phyloP scores from a whole-genome alignment of 2,329 filamentous ascomycete genomes.

The Scytalidium sp. region DNA sequence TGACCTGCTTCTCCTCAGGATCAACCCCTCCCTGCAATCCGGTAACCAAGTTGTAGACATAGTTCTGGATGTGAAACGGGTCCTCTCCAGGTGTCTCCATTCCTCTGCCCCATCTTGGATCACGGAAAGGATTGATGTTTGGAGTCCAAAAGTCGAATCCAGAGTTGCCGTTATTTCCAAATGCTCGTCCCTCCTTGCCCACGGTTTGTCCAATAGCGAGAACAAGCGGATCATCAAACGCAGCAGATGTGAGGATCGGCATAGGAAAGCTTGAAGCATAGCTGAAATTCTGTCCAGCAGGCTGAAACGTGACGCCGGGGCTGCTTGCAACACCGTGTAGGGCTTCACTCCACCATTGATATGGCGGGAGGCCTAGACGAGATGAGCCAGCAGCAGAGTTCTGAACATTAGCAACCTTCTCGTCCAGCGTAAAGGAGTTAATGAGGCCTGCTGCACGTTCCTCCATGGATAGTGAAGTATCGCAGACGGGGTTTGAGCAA shows the following conservation, averaged over 20 bases:
- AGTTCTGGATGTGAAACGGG: constrained; percentile 44
- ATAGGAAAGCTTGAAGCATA: constrained; percentile 63
- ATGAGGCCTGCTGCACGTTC: neutral
- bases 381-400: neutral
- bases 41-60: constrained; percentile 49
- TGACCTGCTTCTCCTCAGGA: constrained; percentile 42
- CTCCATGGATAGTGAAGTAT: neutral
- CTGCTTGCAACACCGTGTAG: constrained; percentile 56
- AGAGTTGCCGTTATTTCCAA: constrained; percentile 56
- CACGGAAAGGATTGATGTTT: constrained; percentile 62
- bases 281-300: constrained; percentile 45
- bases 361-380: constrained; percentile 29
- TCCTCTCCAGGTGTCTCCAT: constrained; percentile 60
- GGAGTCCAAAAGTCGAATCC: constrained; percentile 60
- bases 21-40: constrained; percentile 49
- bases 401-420: constrained; percentile 2
- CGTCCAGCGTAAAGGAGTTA: neutral
- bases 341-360: constrained; percentile 59
- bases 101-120: constrained; percentile 59
- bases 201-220: constrained; percentile 51
- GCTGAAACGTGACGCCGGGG: constrained; percentile 52
- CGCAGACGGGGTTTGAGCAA: neutral
- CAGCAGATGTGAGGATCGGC: constrained; percentile 58
- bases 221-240: constrained; percentile 61
- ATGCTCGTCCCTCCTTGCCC: constrained; percentile 59